Conservation (phyloP, 306 rosid genomes). For the Dalbergia cultrata region DNA sequence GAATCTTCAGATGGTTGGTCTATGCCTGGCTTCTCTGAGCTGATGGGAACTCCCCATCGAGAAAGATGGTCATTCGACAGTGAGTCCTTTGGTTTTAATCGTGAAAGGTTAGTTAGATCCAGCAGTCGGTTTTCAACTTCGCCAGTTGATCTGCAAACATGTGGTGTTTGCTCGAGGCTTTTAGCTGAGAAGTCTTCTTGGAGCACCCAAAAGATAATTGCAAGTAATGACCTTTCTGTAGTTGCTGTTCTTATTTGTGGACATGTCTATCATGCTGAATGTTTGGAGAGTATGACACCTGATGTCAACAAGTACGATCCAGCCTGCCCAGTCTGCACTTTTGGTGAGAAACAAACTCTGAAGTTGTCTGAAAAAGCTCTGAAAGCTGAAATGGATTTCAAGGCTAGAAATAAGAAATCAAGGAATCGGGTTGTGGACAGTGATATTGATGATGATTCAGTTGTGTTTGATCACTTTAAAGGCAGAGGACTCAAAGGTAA, state of each 20-base stretch:
- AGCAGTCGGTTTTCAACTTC: constrained; percentile 66
- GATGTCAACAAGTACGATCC: constrained; percentile 90
- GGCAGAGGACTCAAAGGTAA: constrained; percentile 58
- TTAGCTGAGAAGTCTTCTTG: constrained; percentile 69
- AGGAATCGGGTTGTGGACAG: constrained; percentile 68
- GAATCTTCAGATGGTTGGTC: constrained; percentile 99
- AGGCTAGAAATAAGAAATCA: constrained; percentile 70
- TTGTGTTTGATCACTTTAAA: constrained; percentile 59
- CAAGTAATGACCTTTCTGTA: constrained; percentile 63
- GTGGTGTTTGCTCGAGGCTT: constrained; percentile 76
- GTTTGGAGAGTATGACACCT: constrained; percentile 87
- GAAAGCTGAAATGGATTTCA: constrained; percentile 83
- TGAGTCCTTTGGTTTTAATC: constrained; percentile 77
- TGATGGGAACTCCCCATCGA: constrained; percentile 75
- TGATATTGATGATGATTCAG: constrained; percentile 68
- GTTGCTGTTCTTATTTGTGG: constrained; percentile 89
- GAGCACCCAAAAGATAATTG: constrained; percentile 66
- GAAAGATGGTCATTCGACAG: constrained; percentile 95
- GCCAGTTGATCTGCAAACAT: constrained; percentile 76
- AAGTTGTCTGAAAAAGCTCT: constrained; percentile 78
- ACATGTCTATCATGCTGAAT: constrained; percentile 90
- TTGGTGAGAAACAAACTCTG: constrained; percentile 83
- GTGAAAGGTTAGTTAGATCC: constrained; percentile 74
- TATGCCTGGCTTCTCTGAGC: constrained; percentile 82
- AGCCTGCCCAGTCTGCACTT: constrained; percentile 84